Evolutionary conservation across 352 stramenopile species (phyloP).

Genomic region (Peronospora belbahrii): DNA sequence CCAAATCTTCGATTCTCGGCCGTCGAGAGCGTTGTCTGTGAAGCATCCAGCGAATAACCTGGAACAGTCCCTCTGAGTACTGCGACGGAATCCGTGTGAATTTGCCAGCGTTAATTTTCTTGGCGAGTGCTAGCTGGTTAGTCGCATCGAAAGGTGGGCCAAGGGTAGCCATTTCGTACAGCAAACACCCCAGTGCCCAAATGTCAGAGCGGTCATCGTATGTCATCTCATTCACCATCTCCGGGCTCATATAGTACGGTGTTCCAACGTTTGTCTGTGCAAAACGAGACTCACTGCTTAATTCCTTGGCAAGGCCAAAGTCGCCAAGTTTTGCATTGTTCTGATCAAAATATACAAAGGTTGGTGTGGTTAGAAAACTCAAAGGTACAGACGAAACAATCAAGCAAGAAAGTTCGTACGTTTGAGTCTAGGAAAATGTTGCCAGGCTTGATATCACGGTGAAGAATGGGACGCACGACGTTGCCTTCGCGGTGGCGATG

Average conservation of each 20-base stretch:
- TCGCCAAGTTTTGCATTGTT: slow-evolving; percentile 90
- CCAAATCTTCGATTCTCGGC: slow-evolving; percentile 78
- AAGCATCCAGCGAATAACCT: slow-evolving; percentile 88
- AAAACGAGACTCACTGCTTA: slow-evolving; percentile 86
- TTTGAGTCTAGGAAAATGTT: slow-evolving; percentile 90
- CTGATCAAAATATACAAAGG: slow-evolving; percentile 21
- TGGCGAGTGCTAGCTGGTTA: slow-evolving; percentile 88
- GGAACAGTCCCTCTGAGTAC: slow-evolving; percentile 88
- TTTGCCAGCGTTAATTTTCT: slow-evolving; percentile 91
- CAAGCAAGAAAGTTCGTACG: slow-evolving; percentile 30
- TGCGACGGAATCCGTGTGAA: slow-evolving; percentile 86
- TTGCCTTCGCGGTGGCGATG: slow-evolving; percentile 84
- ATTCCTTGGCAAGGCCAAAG: slow-evolving; percentile 88
- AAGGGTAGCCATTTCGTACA: slow-evolving; percentile 88
- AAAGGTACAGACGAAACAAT: neutral
- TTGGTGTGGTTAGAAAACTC: too few species aligned
- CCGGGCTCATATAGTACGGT: slow-evolving; percentile 90
- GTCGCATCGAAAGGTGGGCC: slow-evolving; percentile 88
- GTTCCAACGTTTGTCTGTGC: slow-evolving; percentile 89
- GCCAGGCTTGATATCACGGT: slow-evolving; percentile 89
- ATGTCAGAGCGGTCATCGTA: slow-evolving; percentile 91
- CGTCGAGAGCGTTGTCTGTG: slow-evolving; percentile 74
- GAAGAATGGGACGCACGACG: slow-evolving; percentile 74
- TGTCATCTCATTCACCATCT: slow-evolving; percentile 90
- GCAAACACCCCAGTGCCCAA: slow-evolving; percentile 85